Conservation (phyloP, 148 eudicot genomes). For the Camellia granthamiana region DNA sequence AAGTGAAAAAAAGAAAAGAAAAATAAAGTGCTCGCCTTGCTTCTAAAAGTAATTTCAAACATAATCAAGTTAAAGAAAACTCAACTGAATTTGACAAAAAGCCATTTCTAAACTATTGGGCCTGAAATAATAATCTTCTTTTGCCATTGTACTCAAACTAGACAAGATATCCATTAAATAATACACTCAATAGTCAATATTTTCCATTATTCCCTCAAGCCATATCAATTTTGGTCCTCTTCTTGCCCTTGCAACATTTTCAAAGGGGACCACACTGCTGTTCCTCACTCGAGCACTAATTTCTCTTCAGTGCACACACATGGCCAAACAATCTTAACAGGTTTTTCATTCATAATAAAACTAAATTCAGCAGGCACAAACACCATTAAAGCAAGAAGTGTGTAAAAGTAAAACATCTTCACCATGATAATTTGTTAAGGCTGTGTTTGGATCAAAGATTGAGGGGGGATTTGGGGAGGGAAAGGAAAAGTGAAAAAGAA, state of each 20-base stretch:
- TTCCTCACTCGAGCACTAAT: not conserved
- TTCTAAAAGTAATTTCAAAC: not conserved
- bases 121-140: not conserved
- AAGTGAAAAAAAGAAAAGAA: not conserved
- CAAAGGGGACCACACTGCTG: not conserved
- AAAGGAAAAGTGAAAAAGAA: too few species aligned
- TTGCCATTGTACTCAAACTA: not conserved
- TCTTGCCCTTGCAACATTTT: not conserved
- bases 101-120: not conserved
- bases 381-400: not conserved
- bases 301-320: not conserved
- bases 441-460: too few species aligned
- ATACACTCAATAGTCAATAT: not conserved
- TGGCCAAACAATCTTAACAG: not conserved
- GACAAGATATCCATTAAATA: not conserved
- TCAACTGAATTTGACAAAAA: not conserved
- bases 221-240: not conserved
- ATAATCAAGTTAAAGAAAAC: not conserved
- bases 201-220: not conserved
- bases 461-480: too few species aligned
- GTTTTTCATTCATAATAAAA: not conserved
- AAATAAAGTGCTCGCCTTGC: not conserved
- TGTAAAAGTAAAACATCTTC: not conserved
- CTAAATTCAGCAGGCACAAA: not conserved
- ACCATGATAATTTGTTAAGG: not conserved